Percentiles rank a stretch among this genome's conserved stretches.
Conservation (phyloP, 2,329 filamentous ascomycete species). For the Pleoardoris graminearum region DNA sequence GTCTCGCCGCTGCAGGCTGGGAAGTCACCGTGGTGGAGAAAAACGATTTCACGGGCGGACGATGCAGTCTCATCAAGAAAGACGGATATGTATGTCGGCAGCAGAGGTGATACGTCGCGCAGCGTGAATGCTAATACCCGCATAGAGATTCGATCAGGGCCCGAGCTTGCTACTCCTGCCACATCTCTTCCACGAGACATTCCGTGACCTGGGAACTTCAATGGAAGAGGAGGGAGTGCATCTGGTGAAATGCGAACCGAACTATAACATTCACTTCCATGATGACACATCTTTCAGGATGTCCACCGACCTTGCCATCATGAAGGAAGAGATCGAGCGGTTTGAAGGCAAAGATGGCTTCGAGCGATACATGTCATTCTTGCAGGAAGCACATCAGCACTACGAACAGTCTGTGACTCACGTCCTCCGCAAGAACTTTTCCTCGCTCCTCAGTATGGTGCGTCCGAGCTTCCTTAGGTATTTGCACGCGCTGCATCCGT, state of each 20-base stretch:
- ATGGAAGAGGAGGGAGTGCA: slow-evolving; percentile 68
- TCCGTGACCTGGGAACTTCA: slow-evolving; percentile 68
- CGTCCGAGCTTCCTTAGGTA: slow-evolving; percentile 62
- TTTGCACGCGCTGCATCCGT: slow-evolving; percentile 66
- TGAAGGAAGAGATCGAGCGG: slow-evolving; percentile 73
- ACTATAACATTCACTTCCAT: slow-evolving; percentile 74
- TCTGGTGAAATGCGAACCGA: slow-evolving; percentile 72
- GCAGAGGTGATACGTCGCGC: background rate
- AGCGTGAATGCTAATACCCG: slow-evolving; percentile 10
- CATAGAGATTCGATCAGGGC: slow-evolving; percentile 71
- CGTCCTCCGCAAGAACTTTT: slow-evolving; percentile 70
- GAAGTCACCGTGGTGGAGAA: slow-evolving; percentile 78
- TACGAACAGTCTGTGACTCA: slow-evolving; percentile 70
- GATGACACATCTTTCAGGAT: slow-evolving; percentile 67
- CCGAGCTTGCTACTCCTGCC: slow-evolving; percentile 74
- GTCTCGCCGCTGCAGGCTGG: slow-evolving; percentile 71
- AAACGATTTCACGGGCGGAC: slow-evolving; percentile 71
- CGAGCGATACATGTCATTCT: slow-evolving; percentile 67
- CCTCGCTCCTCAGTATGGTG: slow-evolving; percentile 60
- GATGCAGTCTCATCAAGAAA: slow-evolving; percentile 67
- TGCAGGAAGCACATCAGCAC: slow-evolving; percentile 69
- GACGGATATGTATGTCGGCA: slow-evolving; percentile 58
- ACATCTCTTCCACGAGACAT: slow-evolving; percentile 69
- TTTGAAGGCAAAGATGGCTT: slow-evolving; percentile 74
- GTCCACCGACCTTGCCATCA: slow-evolving; percentile 68